Conservation (phyloP, 106 monocot species). For the Acanthochlamys bracteata region DNA sequence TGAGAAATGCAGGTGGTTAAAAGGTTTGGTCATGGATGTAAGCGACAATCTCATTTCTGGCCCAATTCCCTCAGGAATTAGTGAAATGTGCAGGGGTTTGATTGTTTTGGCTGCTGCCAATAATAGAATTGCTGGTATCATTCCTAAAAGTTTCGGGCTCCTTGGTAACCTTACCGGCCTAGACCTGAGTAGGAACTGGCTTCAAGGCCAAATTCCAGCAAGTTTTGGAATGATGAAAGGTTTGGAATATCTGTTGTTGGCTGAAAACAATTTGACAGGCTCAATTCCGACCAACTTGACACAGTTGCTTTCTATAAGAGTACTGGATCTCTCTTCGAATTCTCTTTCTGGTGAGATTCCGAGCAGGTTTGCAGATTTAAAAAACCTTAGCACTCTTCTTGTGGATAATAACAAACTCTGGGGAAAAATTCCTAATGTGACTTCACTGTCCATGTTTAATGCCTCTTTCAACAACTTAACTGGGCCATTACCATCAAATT, state of each 20-base stretch:
- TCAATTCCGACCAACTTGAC: conserved; percentile 36
- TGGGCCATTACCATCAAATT: conserved; percentile 42
- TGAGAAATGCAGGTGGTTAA: conserved; percentile 46
- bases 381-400: conserved; percentile 45
- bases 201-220: conserved; percentile 48
- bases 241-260: conserved; percentile 53
- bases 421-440: conserved; percentile 46
- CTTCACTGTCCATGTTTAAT: conserved; percentile 48
- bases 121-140: conserved; percentile 49
- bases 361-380: conserved; percentile 33
- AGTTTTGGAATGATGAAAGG: conserved; percentile 34
- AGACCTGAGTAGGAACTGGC: conserved; percentile 43
- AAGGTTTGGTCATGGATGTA: conserved; percentile 47
- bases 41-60: conserved; percentile 54
- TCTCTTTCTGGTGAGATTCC: conserved; percentile 67
- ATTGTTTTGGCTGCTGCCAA: conserved; percentile 34
- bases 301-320: conserved; percentile 37
- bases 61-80: conserved; percentile 34
- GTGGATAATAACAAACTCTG: conserved; percentile 66
- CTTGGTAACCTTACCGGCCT: conserved; percentile 39
- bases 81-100: conserved; percentile 37
- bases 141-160: conserved; percentile 41
- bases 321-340: conserved; percentile 75
- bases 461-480: conserved; percentile 75
- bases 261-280: conserved; percentile 58